Evolutionary conservation across 2,329 filamentous ascomycete species (phyloP), one percentile per base, ranked within the genome.

Genomic region (Ilyonectria robusta): DNA sequence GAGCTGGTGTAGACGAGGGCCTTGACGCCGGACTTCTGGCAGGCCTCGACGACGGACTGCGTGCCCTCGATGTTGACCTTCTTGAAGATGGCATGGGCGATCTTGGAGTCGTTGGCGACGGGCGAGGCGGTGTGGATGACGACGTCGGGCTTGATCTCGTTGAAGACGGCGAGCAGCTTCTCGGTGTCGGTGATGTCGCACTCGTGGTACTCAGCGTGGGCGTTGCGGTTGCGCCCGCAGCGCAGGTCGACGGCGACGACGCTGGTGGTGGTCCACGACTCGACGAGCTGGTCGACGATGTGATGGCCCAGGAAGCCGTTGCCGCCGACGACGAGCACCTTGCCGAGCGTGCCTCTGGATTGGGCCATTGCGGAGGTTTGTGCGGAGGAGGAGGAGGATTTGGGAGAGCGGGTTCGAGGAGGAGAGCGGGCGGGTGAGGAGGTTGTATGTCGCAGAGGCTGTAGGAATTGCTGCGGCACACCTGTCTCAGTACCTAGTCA

Each of bases 91-190:
- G 88, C 86, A 70, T 91, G 85, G 75, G 86, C 81, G 76, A 87
- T 81, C 76, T 83, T 81, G 79, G 85, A 80, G 81, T 87, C 83
- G 78, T 88, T 86, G 66, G 84, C 86, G 26, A 86, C 81, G 44
- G 93, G 93, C 37, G 91, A 93, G 21, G 95, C 96, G 2, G 95
- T 97, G 82, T 99, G 95, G 76, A 98, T 92, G 58, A 99, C 94
- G 15, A 97, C 89, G 77, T 94, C 91, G 21, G 95, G 95, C 75
- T 87, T 88, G 61, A 91, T 85, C 70, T 89, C 84, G 35, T 86
- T 80, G 75, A 98, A 90, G 50, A 94, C 82, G 42, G 86, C 83
- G 46, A 87, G 79, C 70, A 96, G 85, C 68, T 85, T 86, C 61
- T 85, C 84, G 19, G 83, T 77, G 69, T 93, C 89, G 61, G 93